Percentiles rank a stretch among this genome's conserved stretches.
Evolutionary conservation across 768 basidiomycete genomes (phyloP).

Genomic region (Panus rudis): DNA sequence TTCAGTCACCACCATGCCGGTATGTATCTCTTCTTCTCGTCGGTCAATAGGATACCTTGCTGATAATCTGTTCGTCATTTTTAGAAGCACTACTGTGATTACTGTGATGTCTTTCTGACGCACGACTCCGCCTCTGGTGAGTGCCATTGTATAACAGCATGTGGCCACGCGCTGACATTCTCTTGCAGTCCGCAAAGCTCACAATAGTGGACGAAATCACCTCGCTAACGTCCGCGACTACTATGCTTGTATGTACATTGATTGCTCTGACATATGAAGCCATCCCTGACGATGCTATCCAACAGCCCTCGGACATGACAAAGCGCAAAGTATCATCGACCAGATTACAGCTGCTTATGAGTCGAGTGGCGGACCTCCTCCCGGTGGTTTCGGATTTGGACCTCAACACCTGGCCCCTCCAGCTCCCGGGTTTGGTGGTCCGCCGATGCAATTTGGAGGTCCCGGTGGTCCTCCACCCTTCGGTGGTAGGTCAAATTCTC

Average conservation of each 20-base stretch:
- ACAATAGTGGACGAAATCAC: slow-evolving; percentile 97
- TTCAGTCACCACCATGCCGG: slow-evolving; percentile 73
- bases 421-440: slow-evolving; percentile 39
- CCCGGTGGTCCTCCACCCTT: slow-evolving; percentile 41
- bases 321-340: slow-evolving; percentile 97
- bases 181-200: slow-evolving; percentile 84
- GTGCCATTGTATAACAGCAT: slow-evolving; percentile 14
- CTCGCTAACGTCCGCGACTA: slow-evolving; percentile 95
- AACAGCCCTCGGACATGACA: slow-evolving; percentile 85
- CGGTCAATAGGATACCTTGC: slow-evolving; percentile 6
- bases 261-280: background rate
- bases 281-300: slow-evolving; percentile 11
- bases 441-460: slow-evolving; percentile 42
- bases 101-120: slow-evolving; percentile 89
- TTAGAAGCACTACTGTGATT: slow-evolving; percentile 92
- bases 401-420: slow-evolving; percentile 63
- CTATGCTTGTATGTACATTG: slow-evolving; percentile 69
- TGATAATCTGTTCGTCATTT: slow-evolving; percentile 3
- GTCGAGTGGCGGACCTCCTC: slow-evolving; percentile 75
- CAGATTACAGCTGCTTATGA: slow-evolving; percentile 95
- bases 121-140: slow-evolving; percentile 90
- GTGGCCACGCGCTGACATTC: slow-evolving; percentile 8
- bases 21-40: slow-evolving; percentile 28
- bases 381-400: slow-evolving; percentile 82
- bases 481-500: slow-evolving; percentile 15